Evolutionary conservation across 306 rosid species (phyloP), one percentile per base, ranked within the genome.

Genomic region (Cicer bijugum): DNA sequence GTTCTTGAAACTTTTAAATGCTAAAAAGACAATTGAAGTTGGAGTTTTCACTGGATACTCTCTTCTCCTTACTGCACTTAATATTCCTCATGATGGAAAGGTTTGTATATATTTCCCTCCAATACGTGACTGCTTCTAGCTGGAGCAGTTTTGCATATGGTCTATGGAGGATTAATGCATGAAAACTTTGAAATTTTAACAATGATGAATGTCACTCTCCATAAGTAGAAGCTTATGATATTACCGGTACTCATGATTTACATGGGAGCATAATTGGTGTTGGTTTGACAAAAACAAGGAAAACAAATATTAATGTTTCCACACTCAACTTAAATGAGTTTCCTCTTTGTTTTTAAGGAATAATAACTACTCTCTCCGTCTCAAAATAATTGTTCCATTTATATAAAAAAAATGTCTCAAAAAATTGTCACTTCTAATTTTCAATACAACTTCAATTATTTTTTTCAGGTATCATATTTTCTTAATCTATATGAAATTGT

Each of bases 1-100:
- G 48, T 43, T 84, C 37, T 61, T 80, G 74, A 65, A 84, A 69
- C 48, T 84, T 1, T 1, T 72, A n/a, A 80, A 67, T 72, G 84
- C 87, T 16, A 77, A 80, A 62, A 80, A 40, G 56, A 87, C 90
- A 0, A 88, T 88, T 66, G 88, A 86, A 74, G 70, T 88, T 6
- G 96, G 90, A 57, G 92, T 86, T 38, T 90, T 81, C 37, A 87
- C 89, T 1, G 90, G 92, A 62, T 88, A 90, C 75, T 86, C 92
- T 67, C 89, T 86, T 80, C 96, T 88, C 72, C 89, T 86, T 72
- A 88, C 96, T 0, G 92, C 90, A 65, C 90, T 88, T 68, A 44
- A 75, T 56, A 81, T 83, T 56, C 90, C 90, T 6, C 12, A 67
- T 12, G 86, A 86, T 67, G 96, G 92, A 78, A 86, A 86, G 86